These are phyloP conservation scores for Aurantiochytrium sp. DNA, from an alignment of 108 stramenopile species.

Conservation along the genomic window DNA sequence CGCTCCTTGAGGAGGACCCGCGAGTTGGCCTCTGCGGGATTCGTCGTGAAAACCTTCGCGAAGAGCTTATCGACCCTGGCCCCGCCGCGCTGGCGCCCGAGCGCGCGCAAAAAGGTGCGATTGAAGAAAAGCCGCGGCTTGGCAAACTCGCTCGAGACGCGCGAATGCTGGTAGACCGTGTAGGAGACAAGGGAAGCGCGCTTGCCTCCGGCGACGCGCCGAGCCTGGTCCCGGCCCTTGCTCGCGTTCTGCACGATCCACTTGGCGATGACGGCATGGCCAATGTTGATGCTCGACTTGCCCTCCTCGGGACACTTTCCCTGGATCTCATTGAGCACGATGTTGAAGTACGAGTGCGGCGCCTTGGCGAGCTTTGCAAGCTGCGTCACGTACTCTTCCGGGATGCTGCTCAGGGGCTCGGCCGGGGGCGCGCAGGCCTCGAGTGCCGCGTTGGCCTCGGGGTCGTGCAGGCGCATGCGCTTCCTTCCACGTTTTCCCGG, in stretches of 20 bases:
- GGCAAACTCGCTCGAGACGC: background rate
- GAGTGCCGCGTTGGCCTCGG: background rate
- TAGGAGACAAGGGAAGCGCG: background rate
- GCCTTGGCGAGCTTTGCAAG: background rate
- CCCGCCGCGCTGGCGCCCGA: background rate
- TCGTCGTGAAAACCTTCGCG: background rate
- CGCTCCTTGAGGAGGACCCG: background rate
- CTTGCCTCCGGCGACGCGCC: background rate
- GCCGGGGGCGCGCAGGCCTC: background rate
- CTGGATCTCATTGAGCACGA: background rate
- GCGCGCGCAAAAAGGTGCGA: background rate
- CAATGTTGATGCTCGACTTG: background rate
- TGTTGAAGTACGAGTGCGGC: background rate
- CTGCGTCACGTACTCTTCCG: background rate
- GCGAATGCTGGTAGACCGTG: background rate
- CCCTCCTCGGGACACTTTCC: too few relatives aligned
- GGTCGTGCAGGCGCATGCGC: background rate
- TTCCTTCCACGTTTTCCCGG: background rate
- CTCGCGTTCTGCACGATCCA: background rate
- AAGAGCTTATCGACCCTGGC: background rate
- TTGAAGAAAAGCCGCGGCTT: background rate
- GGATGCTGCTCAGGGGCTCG: background rate
- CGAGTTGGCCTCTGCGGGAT: background rate
- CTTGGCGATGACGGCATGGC: background rate
- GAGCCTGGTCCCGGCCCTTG: background rate